phyloP scores from a whole-genome alignment of 768 basidiomycete genomes.

The Mycena chlorophos region DNA sequence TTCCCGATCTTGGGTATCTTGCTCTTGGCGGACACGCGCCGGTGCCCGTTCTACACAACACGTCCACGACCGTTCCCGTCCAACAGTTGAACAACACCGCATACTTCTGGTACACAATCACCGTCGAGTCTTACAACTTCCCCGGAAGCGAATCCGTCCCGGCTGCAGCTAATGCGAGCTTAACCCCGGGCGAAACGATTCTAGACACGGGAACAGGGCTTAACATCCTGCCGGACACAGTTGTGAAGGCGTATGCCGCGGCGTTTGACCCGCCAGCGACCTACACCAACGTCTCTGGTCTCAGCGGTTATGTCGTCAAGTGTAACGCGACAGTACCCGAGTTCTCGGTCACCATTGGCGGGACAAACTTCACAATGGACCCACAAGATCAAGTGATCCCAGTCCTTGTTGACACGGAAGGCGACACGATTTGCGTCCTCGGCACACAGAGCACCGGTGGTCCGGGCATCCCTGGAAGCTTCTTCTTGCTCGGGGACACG shows the following conservation, averaged over 20 bases:
- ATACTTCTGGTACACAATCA: conserved; percentile 23
- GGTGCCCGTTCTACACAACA: conserved; percentile 17
- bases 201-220: conserved; percentile 22
- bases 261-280: conserved; percentile 23
- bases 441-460: conserved; percentile 23
- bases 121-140: conserved; percentile 22
- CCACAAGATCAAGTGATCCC: conserved; percentile 21
- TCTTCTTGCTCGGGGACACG: conserved; percentile 20
- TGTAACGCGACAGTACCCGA: conserved; percentile 24
- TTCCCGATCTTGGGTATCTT: conserved; percentile 23
- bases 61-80: conserved; percentile 21
- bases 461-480: conserved; percentile 9
- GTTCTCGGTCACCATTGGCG: conserved; percentile 24
- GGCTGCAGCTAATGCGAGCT: background rate
- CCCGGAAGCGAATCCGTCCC: conserved; percentile 13
- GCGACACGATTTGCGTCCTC: conserved; percentile 17
- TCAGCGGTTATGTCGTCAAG: conserved; percentile 15
- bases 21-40: conserved; percentile 28
- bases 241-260: conserved; percentile 22
- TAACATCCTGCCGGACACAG: conserved; percentile 20
- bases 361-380: conserved; percentile 23
- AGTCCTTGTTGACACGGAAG: conserved; percentile 11
- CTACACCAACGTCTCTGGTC: conserved; percentile 9
- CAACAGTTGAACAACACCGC: conserved; percentile 12
- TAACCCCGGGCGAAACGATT: conserved; percentile 14